Evolutionary conservation across 2,329 filamentous ascomycete species (phyloP).

Genomic region (Hypoxylon sp.): DNA sequence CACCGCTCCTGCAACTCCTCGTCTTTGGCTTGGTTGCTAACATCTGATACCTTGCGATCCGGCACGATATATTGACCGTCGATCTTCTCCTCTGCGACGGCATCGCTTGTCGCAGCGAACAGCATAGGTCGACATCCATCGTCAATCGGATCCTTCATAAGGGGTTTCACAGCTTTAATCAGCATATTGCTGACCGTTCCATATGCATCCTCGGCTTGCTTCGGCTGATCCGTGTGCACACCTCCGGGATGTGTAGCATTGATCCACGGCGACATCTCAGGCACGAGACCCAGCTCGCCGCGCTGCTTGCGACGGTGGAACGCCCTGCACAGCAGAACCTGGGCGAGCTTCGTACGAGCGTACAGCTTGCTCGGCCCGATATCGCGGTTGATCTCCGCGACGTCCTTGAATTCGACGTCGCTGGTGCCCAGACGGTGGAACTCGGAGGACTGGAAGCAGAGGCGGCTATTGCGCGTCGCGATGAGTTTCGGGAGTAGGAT

Average conservation of each 20-base stretch:
- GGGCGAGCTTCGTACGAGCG: constrained; percentile 64
- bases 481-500: constrained; percentile 61
- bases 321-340: constrained; percentile 62
- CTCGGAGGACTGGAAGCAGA: constrained; percentile 66
- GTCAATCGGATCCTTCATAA: constrained; percentile 65
- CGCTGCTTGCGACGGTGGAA: constrained; percentile 58
- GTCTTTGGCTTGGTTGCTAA: constrained; percentile 60
- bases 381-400: constrained; percentile 64
- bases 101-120: constrained; percentile 63
- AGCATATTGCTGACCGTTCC: constrained; percentile 62
- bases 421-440: constrained; percentile 56
- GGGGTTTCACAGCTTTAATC: constrained; percentile 57
- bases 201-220: constrained; percentile 65
- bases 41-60: constrained; percentile 62
- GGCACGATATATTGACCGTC: constrained; percentile 65
- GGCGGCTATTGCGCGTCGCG: constrained; percentile 61
- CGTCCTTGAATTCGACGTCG: constrained; percentile 58
- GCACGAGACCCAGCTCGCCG: constrained; percentile 54
- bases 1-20: constrained; percentile 60
- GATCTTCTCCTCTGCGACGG: constrained; percentile 60
- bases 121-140: constrained; percentile 63
- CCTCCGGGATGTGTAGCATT: constrained; percentile 66
- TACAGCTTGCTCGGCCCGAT: constrained; percentile 65
- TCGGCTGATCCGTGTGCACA: constrained; percentile 57
- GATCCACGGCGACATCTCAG: constrained; percentile 58